Conservation (phyloP, 371 early-diverging fungal species). For the Syncephalastrum sp. region DNA sequence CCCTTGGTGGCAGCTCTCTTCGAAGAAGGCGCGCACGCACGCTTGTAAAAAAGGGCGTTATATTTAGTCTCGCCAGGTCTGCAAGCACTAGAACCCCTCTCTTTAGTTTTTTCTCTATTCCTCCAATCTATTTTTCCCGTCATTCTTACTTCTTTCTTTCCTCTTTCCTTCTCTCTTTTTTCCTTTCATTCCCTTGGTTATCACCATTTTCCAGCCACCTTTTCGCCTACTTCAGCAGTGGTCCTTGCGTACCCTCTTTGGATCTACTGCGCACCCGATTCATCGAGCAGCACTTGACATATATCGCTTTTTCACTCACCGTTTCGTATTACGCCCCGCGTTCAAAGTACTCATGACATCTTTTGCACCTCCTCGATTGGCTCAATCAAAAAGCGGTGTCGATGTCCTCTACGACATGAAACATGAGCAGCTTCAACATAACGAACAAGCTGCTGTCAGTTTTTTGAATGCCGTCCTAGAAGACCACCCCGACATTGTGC, state of each 20-base stretch:
- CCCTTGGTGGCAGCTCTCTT: too few species aligned
- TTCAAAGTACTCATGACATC: conserved; percentile 13
- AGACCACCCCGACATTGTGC: conserved; percentile 6
- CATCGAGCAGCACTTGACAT: neutral
- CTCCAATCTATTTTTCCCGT: conserved; percentile 1
- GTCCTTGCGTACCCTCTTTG: too few species aligned
- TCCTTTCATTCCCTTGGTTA: neutral
- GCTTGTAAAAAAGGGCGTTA: too few species aligned
- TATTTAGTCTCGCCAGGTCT: too few species aligned
- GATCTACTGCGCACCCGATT: too few species aligned
- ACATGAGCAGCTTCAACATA: conserved; percentile 30
- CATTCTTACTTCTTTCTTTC: conserved; percentile 5
- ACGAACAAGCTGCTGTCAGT: conserved; percentile 33
- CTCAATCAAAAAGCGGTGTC: conserved; percentile 36
- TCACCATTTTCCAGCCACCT: conserved; percentile 3
- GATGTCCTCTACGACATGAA: conserved; percentile 31
- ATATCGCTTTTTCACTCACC: neutral
- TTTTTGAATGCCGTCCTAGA: conserved; percentile 29
- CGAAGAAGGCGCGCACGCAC: too few species aligned
- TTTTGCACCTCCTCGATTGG: conserved; percentile 24
- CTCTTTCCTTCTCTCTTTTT: conserved; percentile 2
- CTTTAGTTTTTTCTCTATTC: neutral
- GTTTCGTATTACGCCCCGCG: neutral
- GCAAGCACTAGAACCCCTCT: too few species aligned
- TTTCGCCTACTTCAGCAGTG: neutral